phyloP scores from a whole-genome alignment of 148 eudicot species.

The Chenopodium formosanum region DNA sequence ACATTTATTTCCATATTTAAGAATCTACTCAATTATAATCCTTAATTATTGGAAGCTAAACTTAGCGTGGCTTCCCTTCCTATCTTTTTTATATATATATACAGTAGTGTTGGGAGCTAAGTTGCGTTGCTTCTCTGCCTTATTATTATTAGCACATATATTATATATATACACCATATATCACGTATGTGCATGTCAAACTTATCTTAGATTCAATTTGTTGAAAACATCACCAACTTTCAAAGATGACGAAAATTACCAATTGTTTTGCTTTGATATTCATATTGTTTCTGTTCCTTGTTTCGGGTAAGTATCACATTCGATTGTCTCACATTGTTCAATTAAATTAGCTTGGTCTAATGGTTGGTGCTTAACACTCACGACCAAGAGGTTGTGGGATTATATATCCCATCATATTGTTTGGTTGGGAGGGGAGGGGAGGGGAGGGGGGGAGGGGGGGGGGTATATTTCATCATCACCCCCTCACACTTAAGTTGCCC shows the following conservation, averaged over 20 bases:
- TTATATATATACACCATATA: not conserved
- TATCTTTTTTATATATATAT: not conserved
- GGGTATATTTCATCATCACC: not conserved
- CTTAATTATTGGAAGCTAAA: not conserved
- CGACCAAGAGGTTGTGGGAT: not conserved
- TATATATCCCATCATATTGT: too few relatives aligned
- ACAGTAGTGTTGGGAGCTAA: not conserved
- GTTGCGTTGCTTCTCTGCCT: not conserved
- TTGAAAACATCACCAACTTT: not conserved
- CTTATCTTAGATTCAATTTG: not conserved
- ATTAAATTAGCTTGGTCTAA: not conserved
- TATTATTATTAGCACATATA: not conserved
- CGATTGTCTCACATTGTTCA: not conserved
- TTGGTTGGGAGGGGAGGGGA: too few relatives aligned
- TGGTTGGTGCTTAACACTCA: not conserved
- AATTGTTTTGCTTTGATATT: not conserved
- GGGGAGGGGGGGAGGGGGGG: too few relatives aligned
- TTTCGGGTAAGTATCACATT: constrained; percentile 2
- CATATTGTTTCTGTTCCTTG: constrained; percentile 2
- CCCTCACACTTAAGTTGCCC: not conserved
- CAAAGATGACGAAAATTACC: not conserved
- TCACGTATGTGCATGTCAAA: not conserved
- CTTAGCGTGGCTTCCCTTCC: not conserved
- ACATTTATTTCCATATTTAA: not conserved
- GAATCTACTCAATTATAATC: not conserved